Conservation (phyloP, 495 filamentous ascomycete genomes). For the Neurospora cerealis region DNA sequence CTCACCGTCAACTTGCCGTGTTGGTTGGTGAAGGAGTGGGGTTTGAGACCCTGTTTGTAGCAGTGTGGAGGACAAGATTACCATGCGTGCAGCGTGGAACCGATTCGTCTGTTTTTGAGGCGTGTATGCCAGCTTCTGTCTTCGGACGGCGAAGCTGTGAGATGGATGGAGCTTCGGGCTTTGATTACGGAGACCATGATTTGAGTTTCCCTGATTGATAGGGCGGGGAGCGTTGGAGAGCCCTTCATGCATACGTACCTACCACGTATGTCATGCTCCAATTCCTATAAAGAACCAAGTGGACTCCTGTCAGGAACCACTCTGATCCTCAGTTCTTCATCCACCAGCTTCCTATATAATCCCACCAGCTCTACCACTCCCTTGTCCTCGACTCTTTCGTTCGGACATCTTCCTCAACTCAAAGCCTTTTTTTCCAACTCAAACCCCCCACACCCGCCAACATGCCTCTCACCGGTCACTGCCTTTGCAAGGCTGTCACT, state of each 20-base stretch:
- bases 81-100: not conserved
- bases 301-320: not conserved
- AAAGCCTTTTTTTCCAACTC: not conserved
- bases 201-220: not conserved
- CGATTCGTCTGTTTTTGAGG: not conserved
- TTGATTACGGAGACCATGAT: not conserved
- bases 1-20: not conserved
- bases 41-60: not conserved
- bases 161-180: not conserved
- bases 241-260: not conserved
- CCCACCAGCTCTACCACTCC: not conserved
- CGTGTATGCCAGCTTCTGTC: not conserved
- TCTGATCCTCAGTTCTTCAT: not conserved
- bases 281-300: not conserved
- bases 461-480: constrained; percentile 60
- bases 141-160: not conserved
- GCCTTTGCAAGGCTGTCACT: constrained; percentile 59
- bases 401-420: not conserved
- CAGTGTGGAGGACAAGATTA: not conserved
- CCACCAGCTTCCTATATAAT: not conserved
- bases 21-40: not conserved
- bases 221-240: not conserved
- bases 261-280: not conserved
- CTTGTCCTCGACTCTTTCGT: not conserved
- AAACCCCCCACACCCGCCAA: constrained; percentile 16